Percentiles rank a stretch among this genome's conserved stretches.
Conservation (phyloP, 768 basidiomycete genomes). For the Russula vinacea region DNA sequence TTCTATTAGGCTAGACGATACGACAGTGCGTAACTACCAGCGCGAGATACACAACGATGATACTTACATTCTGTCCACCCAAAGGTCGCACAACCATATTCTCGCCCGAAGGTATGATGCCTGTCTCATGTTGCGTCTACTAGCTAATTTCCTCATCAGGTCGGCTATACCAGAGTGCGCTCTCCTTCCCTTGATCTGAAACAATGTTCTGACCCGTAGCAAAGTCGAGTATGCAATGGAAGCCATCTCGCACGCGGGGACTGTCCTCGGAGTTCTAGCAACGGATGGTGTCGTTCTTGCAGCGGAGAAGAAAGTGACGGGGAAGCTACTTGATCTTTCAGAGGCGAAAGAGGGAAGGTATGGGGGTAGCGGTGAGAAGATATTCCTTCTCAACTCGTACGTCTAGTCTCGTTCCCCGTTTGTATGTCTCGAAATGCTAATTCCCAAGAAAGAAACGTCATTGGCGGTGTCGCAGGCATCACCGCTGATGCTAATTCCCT, state of each 20-base stretch:
- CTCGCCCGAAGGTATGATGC: constrained; percentile 84
- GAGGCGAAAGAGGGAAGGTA: constrained; percentile 83
- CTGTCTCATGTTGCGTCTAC: constrained; percentile 9
- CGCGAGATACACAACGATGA: constrained; percentile 11
- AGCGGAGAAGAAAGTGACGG: constrained; percentile 97
- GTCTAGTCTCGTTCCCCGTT: constrained; percentile 34
- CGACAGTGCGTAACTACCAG: constrained; percentile 66
- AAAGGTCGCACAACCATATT: constrained; percentile 95
- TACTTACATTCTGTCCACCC: constrained; percentile 28
- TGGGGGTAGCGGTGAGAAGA: constrained; percentile 97
- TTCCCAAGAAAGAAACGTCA: constrained; percentile 70
- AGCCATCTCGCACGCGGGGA: constrained; percentile 93
- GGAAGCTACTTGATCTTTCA: constrained; percentile 91
- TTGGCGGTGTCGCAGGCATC: constrained; percentile 91
- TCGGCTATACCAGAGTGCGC: constrained; percentile 92
- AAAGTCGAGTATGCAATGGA: constrained; percentile 99
- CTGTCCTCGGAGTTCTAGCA: constrained; percentile 89
- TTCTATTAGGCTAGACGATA: constrained; percentile 78
- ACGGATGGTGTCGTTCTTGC: constrained; percentile 89
- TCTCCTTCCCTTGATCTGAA: not conserved
- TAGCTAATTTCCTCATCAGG: constrained; percentile 48
- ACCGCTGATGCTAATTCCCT: constrained; percentile 98
- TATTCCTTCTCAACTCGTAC: constrained; percentile 90
- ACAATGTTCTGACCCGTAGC: constrained; percentile 9
- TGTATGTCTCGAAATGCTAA: not conserved